Percentiles rank a stretch among this genome's conserved stretches.
phyloP scores from a whole-genome alignment of 2,329 filamentous ascomycete genomes.

The Grosmannia clavigera region DNA sequence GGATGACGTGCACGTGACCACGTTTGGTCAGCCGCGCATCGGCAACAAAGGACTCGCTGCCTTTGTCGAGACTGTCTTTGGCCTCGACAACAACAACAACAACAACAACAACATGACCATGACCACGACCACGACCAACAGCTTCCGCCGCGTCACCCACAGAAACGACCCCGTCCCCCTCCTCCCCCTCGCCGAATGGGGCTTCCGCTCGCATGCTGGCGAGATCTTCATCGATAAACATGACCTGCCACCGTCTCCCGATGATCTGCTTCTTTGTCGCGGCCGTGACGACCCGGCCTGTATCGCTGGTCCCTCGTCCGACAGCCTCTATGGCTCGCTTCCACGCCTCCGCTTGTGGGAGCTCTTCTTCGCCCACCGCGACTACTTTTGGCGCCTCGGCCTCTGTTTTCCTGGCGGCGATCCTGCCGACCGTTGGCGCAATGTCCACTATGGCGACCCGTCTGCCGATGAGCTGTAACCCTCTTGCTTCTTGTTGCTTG shows the following conservation, averaged over 20 bases:
- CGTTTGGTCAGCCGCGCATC: constrained; percentile 75
- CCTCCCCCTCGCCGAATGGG: constrained; percentile 78
- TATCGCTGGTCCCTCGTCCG: constrained; percentile 46
- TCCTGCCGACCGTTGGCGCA: constrained; percentile 52
- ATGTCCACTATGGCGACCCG: constrained; percentile 27
- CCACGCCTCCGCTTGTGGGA: constrained; percentile 72
- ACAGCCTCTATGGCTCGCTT: constrained; percentile 19
- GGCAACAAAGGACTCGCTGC: constrained; percentile 44
- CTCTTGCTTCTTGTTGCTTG: neutral
- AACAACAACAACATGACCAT: neutral
- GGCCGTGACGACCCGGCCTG: constrained; percentile 63
- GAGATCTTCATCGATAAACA: constrained; percentile 75
- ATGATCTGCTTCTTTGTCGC: constrained; percentile 58
- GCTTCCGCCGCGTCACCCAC: constrained; percentile 74
- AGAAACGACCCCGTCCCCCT: constrained; percentile 77
- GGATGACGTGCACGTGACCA: constrained; percentile 61
- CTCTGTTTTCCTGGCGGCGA: constrained; percentile 76
- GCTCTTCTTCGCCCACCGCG: constrained; percentile 81
- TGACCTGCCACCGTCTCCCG: constrained; percentile 52
- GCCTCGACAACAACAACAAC: constrained; percentile 18
- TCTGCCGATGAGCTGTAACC: constrained; percentile 7
- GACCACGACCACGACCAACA: neutral
- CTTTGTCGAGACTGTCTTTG: constrained; percentile 43
- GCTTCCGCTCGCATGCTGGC: constrained; percentile 70
- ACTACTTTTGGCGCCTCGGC: constrained; percentile 93